These are phyloP conservation scores for Aurantiochytrium sp. DNA, from an alignment of 108 stramenopile species.

Conservation along the genomic window DNA sequence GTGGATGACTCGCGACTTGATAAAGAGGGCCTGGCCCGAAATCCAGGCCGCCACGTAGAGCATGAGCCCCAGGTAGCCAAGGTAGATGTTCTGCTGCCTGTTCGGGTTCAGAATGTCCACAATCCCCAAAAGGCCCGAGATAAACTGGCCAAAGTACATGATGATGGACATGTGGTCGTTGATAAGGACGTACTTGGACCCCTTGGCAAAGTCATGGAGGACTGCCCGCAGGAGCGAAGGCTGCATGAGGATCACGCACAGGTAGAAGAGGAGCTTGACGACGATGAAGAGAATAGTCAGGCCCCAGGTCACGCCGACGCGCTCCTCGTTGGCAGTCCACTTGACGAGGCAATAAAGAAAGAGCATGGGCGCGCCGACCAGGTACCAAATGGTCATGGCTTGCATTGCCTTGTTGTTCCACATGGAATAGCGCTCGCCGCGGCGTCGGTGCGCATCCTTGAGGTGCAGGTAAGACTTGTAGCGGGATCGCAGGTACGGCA, in stretches of 20 bases:
- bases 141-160: neutral
- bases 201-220: neutral
- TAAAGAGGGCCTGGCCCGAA: neutral
- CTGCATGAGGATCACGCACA: neutral
- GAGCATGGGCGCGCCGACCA: neutral
- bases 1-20: neutral
- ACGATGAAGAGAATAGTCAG: neutral
- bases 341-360: constrained; percentile 7
- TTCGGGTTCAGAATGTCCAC: neutral
- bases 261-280: neutral
- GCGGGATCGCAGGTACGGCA: constrained; percentile 1
- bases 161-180: neutral
- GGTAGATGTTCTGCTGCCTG: neutral
- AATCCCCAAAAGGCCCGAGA: neutral
- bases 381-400: neutral
- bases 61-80: neutral
- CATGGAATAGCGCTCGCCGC: neutral
- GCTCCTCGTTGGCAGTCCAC: neutral
- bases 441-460: neutral
- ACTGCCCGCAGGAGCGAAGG: neutral
- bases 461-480: neutral
- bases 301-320: constrained; percentile 8
- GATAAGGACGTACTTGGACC: neutral
- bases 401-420: neutral
- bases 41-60: neutral